A percentile compares a stretch with the other conserved stretches of the same genome.
Conservation (phyloP, 2,329 filamentous ascomycete genomes). For the Aureobasidium pullulans region DNA sequence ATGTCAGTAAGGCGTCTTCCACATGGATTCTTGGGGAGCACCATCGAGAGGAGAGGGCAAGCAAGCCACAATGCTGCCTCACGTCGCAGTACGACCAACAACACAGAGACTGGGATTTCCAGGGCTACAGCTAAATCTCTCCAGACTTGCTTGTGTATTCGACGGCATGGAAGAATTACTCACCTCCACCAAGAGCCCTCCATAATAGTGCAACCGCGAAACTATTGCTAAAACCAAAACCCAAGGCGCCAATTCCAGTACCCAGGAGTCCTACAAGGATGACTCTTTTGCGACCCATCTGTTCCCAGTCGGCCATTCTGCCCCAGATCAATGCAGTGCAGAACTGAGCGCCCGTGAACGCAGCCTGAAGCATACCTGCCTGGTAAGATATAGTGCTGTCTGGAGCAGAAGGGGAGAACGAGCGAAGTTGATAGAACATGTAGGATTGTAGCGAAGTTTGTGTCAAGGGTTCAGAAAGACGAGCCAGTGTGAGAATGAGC, state of each 20-base stretch:
- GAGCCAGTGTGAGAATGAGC: slow-evolving; percentile 66
- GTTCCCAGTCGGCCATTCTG: slow-evolving; percentile 55
- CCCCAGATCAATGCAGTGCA: slow-evolving; percentile 80
- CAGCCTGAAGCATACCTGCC: slow-evolving; percentile 68
- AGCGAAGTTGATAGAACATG: slow-evolving; percentile 83
- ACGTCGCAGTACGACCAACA: too few relatives aligned
- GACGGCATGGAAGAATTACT: not conserved
- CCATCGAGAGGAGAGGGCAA: not conserved
- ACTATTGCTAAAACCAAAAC: slow-evolving; percentile 60
- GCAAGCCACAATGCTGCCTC: not conserved
- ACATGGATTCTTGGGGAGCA: too few relatives aligned
- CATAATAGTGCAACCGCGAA: slow-evolving; percentile 59
- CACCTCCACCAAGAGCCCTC: slow-evolving; percentile 55
- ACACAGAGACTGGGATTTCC: too few relatives aligned
- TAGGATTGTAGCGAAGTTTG: slow-evolving; percentile 73
- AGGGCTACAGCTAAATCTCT: too few relatives aligned
- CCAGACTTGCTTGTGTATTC: not conserved
- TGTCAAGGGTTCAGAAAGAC: slow-evolving; percentile 73
- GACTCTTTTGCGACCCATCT: slow-evolving; percentile 64
- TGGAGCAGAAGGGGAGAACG: slow-evolving; percentile 51
- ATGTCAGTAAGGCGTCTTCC: not conserved
- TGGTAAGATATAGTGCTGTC: slow-evolving; percentile 65
- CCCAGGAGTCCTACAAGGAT: slow-evolving; percentile 70
- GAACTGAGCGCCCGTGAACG: slow-evolving; percentile 77
- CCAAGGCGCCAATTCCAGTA: slow-evolving; percentile 57